Percentiles rank a stretch among this genome's conserved stretches.
phyloP scores from a whole-genome alignment of 768 basidiomycete genomes.

The Rhizopogon salebrosus region DNA sequence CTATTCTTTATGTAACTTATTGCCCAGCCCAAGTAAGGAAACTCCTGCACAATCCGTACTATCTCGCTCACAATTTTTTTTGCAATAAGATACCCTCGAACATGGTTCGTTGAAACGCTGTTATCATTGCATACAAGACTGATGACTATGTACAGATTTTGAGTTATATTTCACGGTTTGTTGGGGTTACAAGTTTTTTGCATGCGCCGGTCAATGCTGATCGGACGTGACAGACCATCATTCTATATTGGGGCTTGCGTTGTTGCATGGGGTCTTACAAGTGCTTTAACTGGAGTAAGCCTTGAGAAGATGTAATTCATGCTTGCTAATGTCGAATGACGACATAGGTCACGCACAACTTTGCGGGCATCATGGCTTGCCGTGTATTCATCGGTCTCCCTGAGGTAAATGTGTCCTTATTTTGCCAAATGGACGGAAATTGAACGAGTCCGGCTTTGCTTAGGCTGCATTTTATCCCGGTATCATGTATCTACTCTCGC shows the following conservation, averaged over 20 bases:
- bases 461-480: slow-evolving; percentile 66
- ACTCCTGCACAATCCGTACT: neutral
- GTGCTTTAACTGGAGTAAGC: slow-evolving; percentile 53
- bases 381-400: slow-evolving; percentile 61
- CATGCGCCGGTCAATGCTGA: neutral
- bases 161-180: slow-evolving; percentile 48
- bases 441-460: neutral
- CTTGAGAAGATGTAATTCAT: neutral
- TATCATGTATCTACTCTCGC: slow-evolving; percentile 39
- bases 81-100: slow-evolving; percentile 51
- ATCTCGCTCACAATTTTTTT: neutral
- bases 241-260: slow-evolving; percentile 58
- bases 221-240: slow-evolving; percentile 40
- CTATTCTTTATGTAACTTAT: slow-evolving; percentile 53
- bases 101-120: slow-evolving; percentile 37
- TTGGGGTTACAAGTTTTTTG: neutral
- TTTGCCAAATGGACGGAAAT: neutral
- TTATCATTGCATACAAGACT: neutral
- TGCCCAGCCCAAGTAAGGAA: slow-evolving; percentile 39
- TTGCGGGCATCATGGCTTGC: slow-evolving; percentile 48
- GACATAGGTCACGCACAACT: slow-evolving; percentile 50
- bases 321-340: neutral
- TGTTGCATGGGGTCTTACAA: slow-evolving; percentile 58
- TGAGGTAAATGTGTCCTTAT: slow-evolving; percentile 30
- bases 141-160: slow-evolving; percentile 36